Evolutionary conservation across 345 rosid genomes (phyloP).

Genomic region (Citrus reticulata): DNA sequence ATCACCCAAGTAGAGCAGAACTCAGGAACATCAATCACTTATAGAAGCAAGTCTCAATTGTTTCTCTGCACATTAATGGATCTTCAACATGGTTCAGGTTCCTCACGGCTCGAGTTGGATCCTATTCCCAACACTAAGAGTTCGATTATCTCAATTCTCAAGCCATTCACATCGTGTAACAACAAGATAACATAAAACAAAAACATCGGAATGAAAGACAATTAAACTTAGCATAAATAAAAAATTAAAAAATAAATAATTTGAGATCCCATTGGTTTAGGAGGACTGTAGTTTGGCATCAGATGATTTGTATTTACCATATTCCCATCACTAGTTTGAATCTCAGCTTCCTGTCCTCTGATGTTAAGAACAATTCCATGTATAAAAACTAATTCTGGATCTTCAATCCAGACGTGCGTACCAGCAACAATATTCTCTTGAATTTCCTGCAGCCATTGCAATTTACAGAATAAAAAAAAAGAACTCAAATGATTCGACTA

Average conservation of each 20-base stretch:
- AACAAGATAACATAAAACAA: neutral
- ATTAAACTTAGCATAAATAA: neutral
- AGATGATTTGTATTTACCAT: conserved; percentile 30
- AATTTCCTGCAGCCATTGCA: conserved; percentile 29
- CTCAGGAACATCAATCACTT: neutral
- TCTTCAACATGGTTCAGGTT: neutral
- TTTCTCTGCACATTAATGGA: neutral
- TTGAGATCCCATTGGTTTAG: neutral
- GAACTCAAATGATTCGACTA: conserved; percentile 3
- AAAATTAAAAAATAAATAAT: neutral
- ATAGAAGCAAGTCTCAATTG: neutral
- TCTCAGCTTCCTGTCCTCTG: conserved; percentile 52
- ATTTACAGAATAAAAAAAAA: conserved; percentile 3
- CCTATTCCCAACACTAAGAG: neutral
- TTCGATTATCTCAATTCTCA: neutral
- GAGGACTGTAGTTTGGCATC: neutral
- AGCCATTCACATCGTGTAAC: neutral
- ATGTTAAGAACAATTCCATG: conserved; percentile 66
- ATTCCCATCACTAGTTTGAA: conserved; percentile 45
- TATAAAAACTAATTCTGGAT: conserved; percentile 56
- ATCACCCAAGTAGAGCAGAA: neutral
- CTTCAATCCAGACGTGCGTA: conserved; percentile 76
- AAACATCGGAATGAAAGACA: neutral
- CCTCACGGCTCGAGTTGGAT: neutral
- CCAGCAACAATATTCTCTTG: conserved; percentile 43